A percentile compares a stretch with the other conserved stretches of the same genome.
Conservation (phyloP, 2,329 filamentous ascomycete species). For the Fusarium duplospermum region DNA sequence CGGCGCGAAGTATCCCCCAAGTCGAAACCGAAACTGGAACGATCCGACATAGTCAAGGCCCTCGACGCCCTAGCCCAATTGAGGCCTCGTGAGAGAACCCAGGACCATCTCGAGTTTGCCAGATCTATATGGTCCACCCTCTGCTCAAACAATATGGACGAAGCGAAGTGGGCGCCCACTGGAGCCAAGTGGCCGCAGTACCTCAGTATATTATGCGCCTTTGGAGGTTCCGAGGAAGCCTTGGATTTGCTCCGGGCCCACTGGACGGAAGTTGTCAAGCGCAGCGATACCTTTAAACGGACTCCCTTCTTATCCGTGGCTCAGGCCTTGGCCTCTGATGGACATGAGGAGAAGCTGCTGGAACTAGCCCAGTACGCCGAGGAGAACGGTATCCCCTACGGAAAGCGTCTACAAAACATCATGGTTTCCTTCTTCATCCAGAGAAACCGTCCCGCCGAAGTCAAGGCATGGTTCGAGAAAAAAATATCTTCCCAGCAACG, state of each 20-base stretch:
- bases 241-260: constrained; percentile 54
- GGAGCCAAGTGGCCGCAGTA: constrained; percentile 47
- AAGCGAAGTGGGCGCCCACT: constrained; percentile 26
- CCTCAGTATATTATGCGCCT: constrained; percentile 60
- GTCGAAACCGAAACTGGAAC: constrained; percentile 46
- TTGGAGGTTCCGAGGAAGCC: constrained; percentile 67
- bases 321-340: constrained; percentile 71
- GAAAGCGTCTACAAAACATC: constrained; percentile 60
- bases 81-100: constrained; percentile 56
- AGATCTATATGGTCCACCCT: constrained; percentile 54
- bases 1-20: constrained; percentile 33
- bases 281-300: constrained; percentile 32
- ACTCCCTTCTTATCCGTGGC: constrained; percentile 47
- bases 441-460: constrained; percentile 67
- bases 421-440: constrained; percentile 73
- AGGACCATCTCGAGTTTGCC: constrained; percentile 61
- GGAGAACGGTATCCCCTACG: constrained; percentile 58
- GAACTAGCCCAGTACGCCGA: constrained; percentile 65
- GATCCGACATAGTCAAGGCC: constrained; percentile 52
- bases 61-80: constrained; percentile 56
- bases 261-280: constrained; percentile 41
- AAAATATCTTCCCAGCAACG: constrained; percentile 52
- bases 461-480: constrained; percentile 75
- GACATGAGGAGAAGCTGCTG: constrained; percentile 67
- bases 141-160: constrained; percentile 33